These are phyloP conservation scores for Mycena floridula DNA, from an alignment of 768 basidiomycete species.

Conservation along the genomic window DNA sequence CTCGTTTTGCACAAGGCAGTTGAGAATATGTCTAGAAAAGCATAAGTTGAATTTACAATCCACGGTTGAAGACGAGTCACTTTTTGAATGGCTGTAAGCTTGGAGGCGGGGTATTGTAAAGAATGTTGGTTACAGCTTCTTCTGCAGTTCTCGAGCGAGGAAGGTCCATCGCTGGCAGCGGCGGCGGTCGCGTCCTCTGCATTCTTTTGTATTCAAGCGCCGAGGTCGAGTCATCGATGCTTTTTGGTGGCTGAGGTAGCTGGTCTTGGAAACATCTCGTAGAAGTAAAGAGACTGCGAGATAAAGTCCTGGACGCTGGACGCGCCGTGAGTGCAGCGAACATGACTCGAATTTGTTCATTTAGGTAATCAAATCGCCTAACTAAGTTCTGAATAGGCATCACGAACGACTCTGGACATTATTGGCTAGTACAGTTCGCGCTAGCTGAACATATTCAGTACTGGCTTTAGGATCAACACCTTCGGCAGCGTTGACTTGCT, in stretches of 20 bases:
- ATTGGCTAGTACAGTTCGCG: slow-evolving; percentile 58
- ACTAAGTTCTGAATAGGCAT: slow-evolving; percentile 11
- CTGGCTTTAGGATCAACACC: slow-evolving; percentile 40
- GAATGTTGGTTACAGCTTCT: slow-evolving; percentile 95
- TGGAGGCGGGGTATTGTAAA: slow-evolving; percentile 93
- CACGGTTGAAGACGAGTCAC: slow-evolving; percentile 41
- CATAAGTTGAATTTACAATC: slow-evolving; percentile 8
- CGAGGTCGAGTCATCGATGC: slow-evolving; percentile 91
- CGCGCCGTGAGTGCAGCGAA: slow-evolving; percentile 21
- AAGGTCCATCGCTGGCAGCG: slow-evolving; percentile 80
- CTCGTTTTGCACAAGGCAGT: slow-evolving; percentile 98
- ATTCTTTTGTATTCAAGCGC: slow-evolving; percentile 87
- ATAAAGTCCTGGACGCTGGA: slow-evolving; percentile 18
- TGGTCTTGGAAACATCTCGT: too few relatives aligned
- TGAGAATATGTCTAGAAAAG: slow-evolving; percentile 76
- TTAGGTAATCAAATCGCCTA: slow-evolving; percentile 1
- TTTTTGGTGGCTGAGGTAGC: slow-evolving; percentile 65
- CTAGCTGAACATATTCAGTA: slow-evolving; percentile 60
- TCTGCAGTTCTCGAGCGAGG: slow-evolving; percentile 82
- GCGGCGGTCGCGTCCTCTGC: slow-evolving; percentile 70
- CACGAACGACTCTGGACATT: slow-evolving; percentile 31
- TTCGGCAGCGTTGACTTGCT: slow-evolving; percentile 59
- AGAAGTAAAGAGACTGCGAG: slow-evolving; percentile 33
- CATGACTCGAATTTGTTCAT: not conserved
- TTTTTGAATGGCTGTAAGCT: slow-evolving; percentile 90